Conservation (phyloP, 441 rosid species). For the Erodium texanum region DNA sequence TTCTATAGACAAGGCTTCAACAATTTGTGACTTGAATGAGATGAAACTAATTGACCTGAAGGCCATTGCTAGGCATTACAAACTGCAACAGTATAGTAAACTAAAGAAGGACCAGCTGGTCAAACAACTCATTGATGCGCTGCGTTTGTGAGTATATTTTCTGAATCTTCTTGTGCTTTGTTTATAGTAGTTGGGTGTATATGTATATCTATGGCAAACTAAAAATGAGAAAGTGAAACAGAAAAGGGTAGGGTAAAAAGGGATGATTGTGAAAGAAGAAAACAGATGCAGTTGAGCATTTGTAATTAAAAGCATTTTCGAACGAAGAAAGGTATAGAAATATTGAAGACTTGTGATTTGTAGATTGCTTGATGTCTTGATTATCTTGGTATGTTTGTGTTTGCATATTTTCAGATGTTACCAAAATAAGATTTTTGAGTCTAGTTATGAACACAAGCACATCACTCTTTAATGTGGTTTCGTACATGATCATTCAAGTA, state of each 20-base stretch:
- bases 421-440: too few species aligned
- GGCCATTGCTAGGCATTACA: slow-evolving; percentile 21
- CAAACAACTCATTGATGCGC: slow-evolving; percentile 12
- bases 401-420: too few species aligned
- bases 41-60: slow-evolving; percentile 17
- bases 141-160: not conserved
- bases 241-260: not conserved
- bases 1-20: not conserved
- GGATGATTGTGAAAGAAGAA: not conserved
- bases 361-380: not conserved
- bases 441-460: too few species aligned
- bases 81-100: slow-evolving; percentile 9
- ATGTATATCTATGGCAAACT: not conserved
- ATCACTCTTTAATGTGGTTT: too few species aligned
- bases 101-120: slow-evolving; percentile 15
- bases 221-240: too few species aligned
- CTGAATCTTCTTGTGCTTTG: not conserved
- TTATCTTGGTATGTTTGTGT: too few species aligned
- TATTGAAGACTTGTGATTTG: not conserved
- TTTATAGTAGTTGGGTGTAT: not conserved
- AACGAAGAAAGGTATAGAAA: not conserved
- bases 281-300: not conserved
- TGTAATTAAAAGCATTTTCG: not conserved
- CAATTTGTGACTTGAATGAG: slow-evolving; percentile 4
- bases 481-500: too few species aligned